Base-by-base conservation (phyloP, 352 stramenopile species). In the Pythium pyrilobum region DNA sequence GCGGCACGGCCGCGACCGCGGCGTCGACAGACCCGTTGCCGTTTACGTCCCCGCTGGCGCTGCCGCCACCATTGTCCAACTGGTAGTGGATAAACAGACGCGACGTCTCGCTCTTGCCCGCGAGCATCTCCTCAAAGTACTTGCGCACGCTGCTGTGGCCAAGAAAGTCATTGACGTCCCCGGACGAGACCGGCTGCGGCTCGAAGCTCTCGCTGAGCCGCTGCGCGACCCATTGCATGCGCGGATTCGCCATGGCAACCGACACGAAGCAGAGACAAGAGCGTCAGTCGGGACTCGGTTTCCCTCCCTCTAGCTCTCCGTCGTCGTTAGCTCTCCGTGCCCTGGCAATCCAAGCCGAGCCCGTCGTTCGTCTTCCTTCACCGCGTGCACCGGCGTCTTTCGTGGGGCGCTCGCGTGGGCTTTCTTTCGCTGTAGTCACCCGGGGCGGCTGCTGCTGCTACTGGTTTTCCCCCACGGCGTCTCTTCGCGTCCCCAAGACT, bases 71-170 rank as follows among this genome's bases (percentile, higher is more conserved):
- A 21, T 45, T 57, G 12, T 70, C 67, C 1, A 56, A 34, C 40
- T 87, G 76, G 40, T 78, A 77, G 53, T 94, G 84, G 37, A 94
- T 77, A 50, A 94, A 92, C 39, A 92, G 59, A 62, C 90, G 88
- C 47, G 58, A 77, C 9, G 64, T 53, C 28, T 94, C 83, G 21
- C 32, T 57, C 52, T 86, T 88, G 2, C 80, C 84, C 6, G 67
- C 72, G 23, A 92, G 51, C 25, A 92, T 47, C 28, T 94, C 81
- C 15, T 92, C 81, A 49, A 92, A 92, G 28, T 72, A 66, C 52
- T 85, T 88, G 39, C 75, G 77, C 4, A 88, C 78, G 10, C 39
- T 43, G 1, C 60, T 21, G n/a, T 64, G 64, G 3, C 61, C 52
- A 21, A 94, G 65, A 48, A 94, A 92, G 29, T 92, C 81, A 52